Conservation (phyloP, 805 yeast genomes). For the Allodekkera sacchari region DNA sequence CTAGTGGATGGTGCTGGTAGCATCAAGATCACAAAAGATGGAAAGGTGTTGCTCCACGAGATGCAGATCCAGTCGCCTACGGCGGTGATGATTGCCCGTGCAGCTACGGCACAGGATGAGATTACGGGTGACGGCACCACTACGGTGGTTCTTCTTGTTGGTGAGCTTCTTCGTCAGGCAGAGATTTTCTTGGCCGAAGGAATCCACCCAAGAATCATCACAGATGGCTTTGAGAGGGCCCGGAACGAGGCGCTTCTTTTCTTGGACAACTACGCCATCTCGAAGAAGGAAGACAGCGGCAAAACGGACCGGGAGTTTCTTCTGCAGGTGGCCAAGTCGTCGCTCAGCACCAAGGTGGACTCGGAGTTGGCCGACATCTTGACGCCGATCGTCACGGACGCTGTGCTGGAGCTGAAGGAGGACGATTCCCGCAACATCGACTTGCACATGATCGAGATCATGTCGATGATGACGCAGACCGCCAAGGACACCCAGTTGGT, state of each 20-base stretch:
- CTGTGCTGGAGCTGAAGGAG: slow-evolving; percentile 71
- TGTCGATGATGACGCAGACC: slow-evolving; percentile 93
- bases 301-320: slow-evolving; percentile 78
- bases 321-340: slow-evolving; percentile 85
- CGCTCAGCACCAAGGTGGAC: slow-evolving; percentile 80
- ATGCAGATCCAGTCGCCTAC: slow-evolving; percentile 96
- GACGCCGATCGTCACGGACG: slow-evolving; percentile 94
- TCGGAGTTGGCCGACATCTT: slow-evolving; percentile 69
- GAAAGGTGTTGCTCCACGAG: slow-evolving; percentile 84
- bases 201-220: slow-evolving; percentile 87
- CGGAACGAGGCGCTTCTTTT: slow-evolving; percentile 65
- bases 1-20: slow-evolving; percentile 95
- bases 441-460: slow-evolving; percentile 94
- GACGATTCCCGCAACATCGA: slow-evolving; percentile 45
- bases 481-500: slow-evolving; percentile 78
- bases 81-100: slow-evolving; percentile 88
- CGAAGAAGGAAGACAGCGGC: slow-evolving; percentile 23
- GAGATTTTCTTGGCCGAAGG: slow-evolving; percentile 89
- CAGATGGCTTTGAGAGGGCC: slow-evolving; percentile 92
- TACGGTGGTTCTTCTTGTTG: slow-evolving; percentile 87
- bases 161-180: slow-evolving; percentile 90
- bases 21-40: slow-evolving; percentile 93
- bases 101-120: slow-evolving; percentile 98
- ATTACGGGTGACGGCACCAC: slow-evolving; percentile 99
- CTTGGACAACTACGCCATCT: slow-evolving; percentile 57